A percentile compares a stretch with the other conserved stretches of the same genome.
These are phyloP conservation scores for Cystobasidium sp. DNA, from an alignment of 1,284 basidiomycete species.

Conservation along the genomic window DNA sequence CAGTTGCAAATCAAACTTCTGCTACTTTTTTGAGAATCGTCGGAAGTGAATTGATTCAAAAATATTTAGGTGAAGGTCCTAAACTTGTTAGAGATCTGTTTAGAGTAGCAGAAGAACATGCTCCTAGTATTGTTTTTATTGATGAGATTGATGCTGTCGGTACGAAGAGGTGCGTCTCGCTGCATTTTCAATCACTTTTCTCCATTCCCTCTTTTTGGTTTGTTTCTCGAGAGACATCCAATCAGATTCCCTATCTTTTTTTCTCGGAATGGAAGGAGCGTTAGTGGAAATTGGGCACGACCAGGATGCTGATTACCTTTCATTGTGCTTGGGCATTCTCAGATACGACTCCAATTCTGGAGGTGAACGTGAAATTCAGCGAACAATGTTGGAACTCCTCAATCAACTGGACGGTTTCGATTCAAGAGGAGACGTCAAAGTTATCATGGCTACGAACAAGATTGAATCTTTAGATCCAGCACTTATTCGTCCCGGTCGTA, in stretches of 20 bases:
- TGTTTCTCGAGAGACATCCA: too few species aligned
- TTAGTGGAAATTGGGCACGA: not conserved
- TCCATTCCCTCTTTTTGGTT: too few species aligned
- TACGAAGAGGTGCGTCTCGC: slow-evolving; percentile 56
- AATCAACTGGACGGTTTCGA: slow-evolving; percentile 96
- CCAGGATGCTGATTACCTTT: not conserved
- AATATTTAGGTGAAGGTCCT: slow-evolving; percentile 90
- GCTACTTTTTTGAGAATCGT: slow-evolving; percentile 98
- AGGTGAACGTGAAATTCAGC: slow-evolving; percentile 60
- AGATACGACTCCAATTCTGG: slow-evolving; percentile 60
- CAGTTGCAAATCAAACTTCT: slow-evolving; percentile 98
- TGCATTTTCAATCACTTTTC: too few species aligned
- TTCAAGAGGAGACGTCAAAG: slow-evolving; percentile 97
- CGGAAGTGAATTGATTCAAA: slow-evolving; percentile 97
- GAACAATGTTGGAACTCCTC: slow-evolving; percentile 59
- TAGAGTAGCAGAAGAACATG: slow-evolving; percentile 60
- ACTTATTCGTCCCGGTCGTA: slow-evolving; percentile 95
- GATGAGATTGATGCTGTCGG: slow-evolving; percentile 61
- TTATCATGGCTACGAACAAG: slow-evolving; percentile 87
- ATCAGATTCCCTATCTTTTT: too few species aligned
- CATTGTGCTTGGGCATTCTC: not conserved
- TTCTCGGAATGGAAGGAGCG: too few species aligned
- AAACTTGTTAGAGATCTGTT: slow-evolving; percentile 61
- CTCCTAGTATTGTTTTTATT: slow-evolving; percentile 60
- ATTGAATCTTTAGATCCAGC: slow-evolving; percentile 96